A percentile compares a stretch with the other conserved stretches of the same genome.
These are phyloP conservation scores for Bremia lactucae DNA, from an alignment of 352 stramenopile species.

Conservation along the genomic window DNA sequence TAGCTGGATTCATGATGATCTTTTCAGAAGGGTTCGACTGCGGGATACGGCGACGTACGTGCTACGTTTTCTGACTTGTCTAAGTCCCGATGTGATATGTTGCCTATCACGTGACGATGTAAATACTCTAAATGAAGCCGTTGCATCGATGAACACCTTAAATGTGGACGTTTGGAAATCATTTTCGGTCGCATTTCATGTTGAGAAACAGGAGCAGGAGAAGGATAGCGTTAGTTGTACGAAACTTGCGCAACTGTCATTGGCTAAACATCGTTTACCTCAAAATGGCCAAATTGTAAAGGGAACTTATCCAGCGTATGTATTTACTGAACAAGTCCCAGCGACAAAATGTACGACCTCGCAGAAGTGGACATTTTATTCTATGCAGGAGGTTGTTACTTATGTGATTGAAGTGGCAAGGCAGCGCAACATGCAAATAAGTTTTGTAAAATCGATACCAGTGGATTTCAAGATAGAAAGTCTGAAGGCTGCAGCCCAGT, in stretches of 20 bases:
- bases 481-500: slow-evolving; percentile 9
- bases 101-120: slow-evolving; percentile 36
- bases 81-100: slow-evolving; percentile 38
- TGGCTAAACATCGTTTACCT: not conserved
- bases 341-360: slow-evolving; percentile 10
- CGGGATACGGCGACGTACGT: slow-evolving; percentile 61
- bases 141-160: slow-evolving; percentile 11
- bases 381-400: slow-evolving; percentile 7
- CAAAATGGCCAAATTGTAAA: slow-evolving; percentile 19
- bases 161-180: slow-evolving; percentile 30
- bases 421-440: slow-evolving; percentile 10
- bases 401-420: slow-evolving; percentile 16
- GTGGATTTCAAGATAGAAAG: slow-evolving; percentile 1
- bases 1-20: slow-evolving; percentile 37
- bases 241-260: slow-evolving; percentile 1
- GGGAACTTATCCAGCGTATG: slow-evolving; percentile 26
- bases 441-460: not conserved
- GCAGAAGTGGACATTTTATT: slow-evolving; percentile 6
- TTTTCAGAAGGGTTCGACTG: slow-evolving; percentile 31
- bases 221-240: slow-evolving; percentile 32
- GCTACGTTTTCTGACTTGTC: slow-evolving; percentile 48
- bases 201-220: slow-evolving; percentile 38
- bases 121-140: slow-evolving; percentile 12
- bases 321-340: slow-evolving; percentile 17
- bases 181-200: slow-evolving; percentile 32